phyloP scores from a whole-genome alignment of 225 moss, liverwort and hornwort genomes.

The Thuidium tamariscinum region DNA sequence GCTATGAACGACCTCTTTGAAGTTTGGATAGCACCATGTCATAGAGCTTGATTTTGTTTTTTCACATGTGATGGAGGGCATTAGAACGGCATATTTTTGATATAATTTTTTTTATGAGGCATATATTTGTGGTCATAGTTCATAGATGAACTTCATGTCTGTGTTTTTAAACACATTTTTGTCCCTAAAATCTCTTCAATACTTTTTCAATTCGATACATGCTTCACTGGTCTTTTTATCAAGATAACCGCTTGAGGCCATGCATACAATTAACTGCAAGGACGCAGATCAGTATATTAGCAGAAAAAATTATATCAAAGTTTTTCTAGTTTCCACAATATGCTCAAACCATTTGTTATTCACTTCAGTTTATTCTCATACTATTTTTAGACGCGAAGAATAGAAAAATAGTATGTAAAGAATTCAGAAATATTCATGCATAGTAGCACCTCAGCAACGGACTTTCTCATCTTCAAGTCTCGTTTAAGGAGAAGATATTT shows the following conservation, averaged over 20 bases:
- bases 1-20: too few species aligned
- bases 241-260: conserved; percentile 63
- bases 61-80: too few species aligned
- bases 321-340: background rate
- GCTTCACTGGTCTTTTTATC: conserved; percentile 59
- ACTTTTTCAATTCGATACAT: conserved; percentile 72
- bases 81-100: too few species aligned
- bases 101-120: too few species aligned
- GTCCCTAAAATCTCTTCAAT: too few species aligned
- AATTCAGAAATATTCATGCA: background rate
- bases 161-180: too few species aligned
- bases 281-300: background rate
- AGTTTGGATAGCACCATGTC: too few species aligned
- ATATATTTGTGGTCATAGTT: too few species aligned
- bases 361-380: background rate
- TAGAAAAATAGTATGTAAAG: background rate
- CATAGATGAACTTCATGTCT: too few species aligned
- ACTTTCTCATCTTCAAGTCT: conserved; percentile 64
- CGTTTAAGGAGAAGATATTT: conserved; percentile 56
- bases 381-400: background rate
- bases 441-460: conserved; percentile 63
- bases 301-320: background rate
- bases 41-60: too few species aligned
- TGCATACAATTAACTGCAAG: conserved; percentile 69
- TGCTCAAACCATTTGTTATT: background rate